Base-by-base conservation (phyloP, 176 grass and related monocot species). In the Triticum dicoccoides region DNA sequence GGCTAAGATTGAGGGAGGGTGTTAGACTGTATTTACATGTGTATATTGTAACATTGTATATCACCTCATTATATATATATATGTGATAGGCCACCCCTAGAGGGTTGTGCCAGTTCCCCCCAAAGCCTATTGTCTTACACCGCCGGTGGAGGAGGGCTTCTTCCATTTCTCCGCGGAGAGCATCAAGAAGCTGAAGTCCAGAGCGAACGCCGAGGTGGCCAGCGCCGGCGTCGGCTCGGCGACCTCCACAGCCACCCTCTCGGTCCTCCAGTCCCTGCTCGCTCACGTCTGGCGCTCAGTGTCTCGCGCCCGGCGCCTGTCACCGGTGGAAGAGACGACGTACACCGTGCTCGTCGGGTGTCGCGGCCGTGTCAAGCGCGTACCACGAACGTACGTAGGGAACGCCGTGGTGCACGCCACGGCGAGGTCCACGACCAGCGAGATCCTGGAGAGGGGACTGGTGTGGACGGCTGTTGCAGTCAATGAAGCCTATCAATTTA, bases 381-480 rank as follows among this genome's bases (percentile, higher is more conserved):
- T 73, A 11, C 39, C 70, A 6, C 70, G 15, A 41, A 39, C 11
- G 2, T 73, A 73, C 70, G 70, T 39, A 23, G 70, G 70, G 11
- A 73, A 73, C 70, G 70, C 70, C 70, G 70, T 73, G n/a, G 70
- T 73, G 39, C 70, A 39, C 38, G 70, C 70, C 70, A 73, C 39
- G 70, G 70, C 70, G 39, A 73, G 38, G 38, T 21, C 38, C 39
- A 44, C 70, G 21, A n/a, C 38, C n/a, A n/a, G 39, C 21, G 39
- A 73, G 70, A 73, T 73, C 70, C 6, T 12, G 70, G 70, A 15
- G 3, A 45, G 24, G 11, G 70, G 70, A 23, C 39, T 73, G 70
- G 70, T 39, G 11, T 73, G 38, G 70, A 73, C 70, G 11, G 38
- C 70, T 1, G 27, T 27, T 27, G 27, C 27, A 27, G 27, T 27